Percentiles rank a stretch among this genome's conserved stretches.
These are phyloP conservation scores for Neurospora sublineolata DNA, from an alignment of 495 filamentous ascomycete species.

Conservation along the genomic window DNA sequence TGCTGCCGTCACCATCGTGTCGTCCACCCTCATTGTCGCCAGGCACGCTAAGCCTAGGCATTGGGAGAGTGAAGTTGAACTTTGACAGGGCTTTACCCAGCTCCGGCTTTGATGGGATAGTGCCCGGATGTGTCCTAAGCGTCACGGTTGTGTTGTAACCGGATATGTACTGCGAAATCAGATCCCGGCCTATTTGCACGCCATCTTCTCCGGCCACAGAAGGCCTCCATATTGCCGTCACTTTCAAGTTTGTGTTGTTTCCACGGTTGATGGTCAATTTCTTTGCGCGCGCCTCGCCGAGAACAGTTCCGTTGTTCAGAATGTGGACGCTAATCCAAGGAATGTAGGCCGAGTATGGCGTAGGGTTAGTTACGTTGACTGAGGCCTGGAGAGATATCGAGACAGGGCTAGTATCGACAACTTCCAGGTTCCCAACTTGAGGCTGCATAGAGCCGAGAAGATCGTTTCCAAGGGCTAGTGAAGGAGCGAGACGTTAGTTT, in stretches of 20 bases:
- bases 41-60: constrained; percentile 51
- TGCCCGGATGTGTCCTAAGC: constrained; percentile 52
- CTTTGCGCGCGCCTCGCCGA: constrained; percentile 60
- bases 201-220: constrained; percentile 48
- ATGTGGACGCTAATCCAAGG: constrained; percentile 70
- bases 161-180: constrained; percentile 79
- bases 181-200: constrained; percentile 48
- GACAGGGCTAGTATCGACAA: constrained; percentile 56
- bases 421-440: constrained; percentile 48
- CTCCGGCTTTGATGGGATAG: constrained; percentile 60
- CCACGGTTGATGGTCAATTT: constrained; percentile 53
- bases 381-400: constrained; percentile 55
- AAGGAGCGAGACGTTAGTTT: constrained; percentile 5
- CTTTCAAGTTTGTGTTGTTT: constrained; percentile 55
- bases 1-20: constrained; percentile 1
- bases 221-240: constrained; percentile 70
- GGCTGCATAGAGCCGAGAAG: constrained; percentile 43
- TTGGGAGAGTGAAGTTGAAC: constrained; percentile 54
- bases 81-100: constrained; percentile 62
- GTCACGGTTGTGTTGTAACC: constrained; percentile 74
- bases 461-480: constrained; percentile 26
- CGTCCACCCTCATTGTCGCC: constrained; percentile 25
- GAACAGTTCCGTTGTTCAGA: constrained; percentile 54
- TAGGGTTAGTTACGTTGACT: constrained; percentile 83
- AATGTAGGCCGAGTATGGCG: constrained; percentile 65